Evolutionary conservation across 768 basidiomycete species (phyloP), one percentile per base, ranked within the genome.

Genomic region (Astraeus odoratus): DNA sequence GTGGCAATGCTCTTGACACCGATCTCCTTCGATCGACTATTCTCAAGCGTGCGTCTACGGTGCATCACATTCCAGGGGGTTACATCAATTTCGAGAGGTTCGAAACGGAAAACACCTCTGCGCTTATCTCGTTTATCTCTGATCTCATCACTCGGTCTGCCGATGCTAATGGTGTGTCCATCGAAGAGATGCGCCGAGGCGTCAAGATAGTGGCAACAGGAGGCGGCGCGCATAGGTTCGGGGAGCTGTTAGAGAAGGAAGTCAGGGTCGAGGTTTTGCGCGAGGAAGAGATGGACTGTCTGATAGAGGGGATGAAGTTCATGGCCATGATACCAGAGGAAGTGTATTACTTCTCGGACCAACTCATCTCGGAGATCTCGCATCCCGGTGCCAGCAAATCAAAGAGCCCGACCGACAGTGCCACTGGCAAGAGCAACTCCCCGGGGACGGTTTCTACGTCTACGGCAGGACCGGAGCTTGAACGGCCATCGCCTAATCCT

Each of bases 231-330:
- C 92, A 96, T 74, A 83, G 79, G 59, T 98, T 94, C 69, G 83
- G 94, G 64, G 85, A 88, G 56, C 69, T 87, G 42, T 85, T 99
- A 63, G 72, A 72, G 41, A 70, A 70, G 18, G 78, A 78, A 51
- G 70, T 97, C 12, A 80, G 74, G 22, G 89, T 98, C 41, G 91
- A 94, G 58, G 91, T 97, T 34, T 70, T 73, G 49, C 67, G 85
- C 46, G 95, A 98, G 66, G 96, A 98, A 63, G 96, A 99, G 75
- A 98, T 99, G 96, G 95, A 91, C 68, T 97, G 96, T 57, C 67
- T 98, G 60, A 98, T 97, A 53, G 85, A 91, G 56, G 96, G 96
- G 23, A 74, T 99, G 60, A 87, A 90, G 66, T 99, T 99, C 68
- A 86, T 98, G 64, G 86, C 86, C 27, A 82, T 87, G 63, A 94